phyloP scores from a whole-genome alignment of 2,329 filamentous ascomycete genomes.

The Sarocladium oryzae region DNA sequence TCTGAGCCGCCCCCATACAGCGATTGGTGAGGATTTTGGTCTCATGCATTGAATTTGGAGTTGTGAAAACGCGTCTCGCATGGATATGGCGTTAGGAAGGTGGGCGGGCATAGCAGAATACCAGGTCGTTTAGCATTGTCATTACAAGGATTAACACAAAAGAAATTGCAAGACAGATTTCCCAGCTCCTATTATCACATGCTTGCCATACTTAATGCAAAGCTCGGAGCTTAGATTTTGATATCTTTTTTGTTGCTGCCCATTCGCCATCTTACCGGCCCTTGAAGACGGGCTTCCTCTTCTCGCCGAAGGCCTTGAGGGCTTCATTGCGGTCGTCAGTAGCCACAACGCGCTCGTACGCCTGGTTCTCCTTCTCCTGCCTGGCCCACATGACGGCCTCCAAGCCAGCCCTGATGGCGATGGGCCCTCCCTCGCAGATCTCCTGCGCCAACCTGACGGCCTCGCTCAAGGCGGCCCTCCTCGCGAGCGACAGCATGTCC shows the following conservation, averaged over 20 bases:
- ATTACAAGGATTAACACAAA: background rate
- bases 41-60: too few relatives aligned
- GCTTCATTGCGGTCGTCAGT: slow-evolving; percentile 89
- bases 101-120: background rate
- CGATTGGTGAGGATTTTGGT: slow-evolving; percentile 8
- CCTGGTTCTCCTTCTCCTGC: slow-evolving; percentile 76
- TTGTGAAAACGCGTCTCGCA: background rate
- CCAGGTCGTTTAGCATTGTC: background rate
- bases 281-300: slow-evolving; percentile 53
- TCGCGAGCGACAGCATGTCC: slow-evolving; percentile 47
- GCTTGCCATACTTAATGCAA: too few relatives aligned
- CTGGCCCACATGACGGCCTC: slow-evolving; percentile 67
- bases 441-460: slow-evolving; percentile 72
- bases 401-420: slow-evolving; percentile 74
- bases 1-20: background rate
- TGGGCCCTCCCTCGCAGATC: slow-evolving; percentile 84
- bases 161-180: background rate
- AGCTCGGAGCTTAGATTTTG: too few relatives aligned
- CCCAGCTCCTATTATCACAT: background rate
- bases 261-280: slow-evolving; percentile 38
- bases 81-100: background rate
- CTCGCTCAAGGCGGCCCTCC: slow-evolving; percentile 62
- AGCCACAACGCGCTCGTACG: slow-evolving; percentile 75
- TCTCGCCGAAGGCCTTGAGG: slow-evolving; percentile 69
- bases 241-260: too few relatives aligned